Conservation (phyloP, 1,284 basidiomycete species). For the Irpex sp. region DNA sequence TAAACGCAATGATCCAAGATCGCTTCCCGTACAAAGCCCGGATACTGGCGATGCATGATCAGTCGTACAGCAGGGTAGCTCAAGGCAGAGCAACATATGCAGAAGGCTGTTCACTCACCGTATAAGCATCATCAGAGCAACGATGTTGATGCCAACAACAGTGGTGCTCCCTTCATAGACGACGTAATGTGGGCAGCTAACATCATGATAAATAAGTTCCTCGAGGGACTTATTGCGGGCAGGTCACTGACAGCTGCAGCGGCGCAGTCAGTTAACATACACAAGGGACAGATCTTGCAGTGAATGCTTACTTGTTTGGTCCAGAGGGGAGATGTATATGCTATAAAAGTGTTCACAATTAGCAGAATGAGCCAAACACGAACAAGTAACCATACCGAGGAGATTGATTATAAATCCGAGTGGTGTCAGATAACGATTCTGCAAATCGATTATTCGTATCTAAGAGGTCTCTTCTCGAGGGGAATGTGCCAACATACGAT, state of each 20-base stretch:
- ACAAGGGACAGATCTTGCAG: background rate
- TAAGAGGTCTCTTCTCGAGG: no score
- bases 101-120: constrained; percentile 28
- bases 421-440: constrained; percentile 39
- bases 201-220: background rate
- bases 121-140: constrained; percentile 51
- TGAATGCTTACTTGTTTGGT: constrained; percentile 30
- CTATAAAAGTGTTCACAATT: constrained; percentile 17
- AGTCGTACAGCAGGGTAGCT: background rate
- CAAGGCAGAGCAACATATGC: background rate
- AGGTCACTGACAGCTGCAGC: constrained; percentile 11
- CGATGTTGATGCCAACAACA: constrained; percentile 41
- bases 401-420: constrained; percentile 45
- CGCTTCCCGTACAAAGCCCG: constrained; percentile 39
- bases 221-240: no score
- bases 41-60: constrained; percentile 24
- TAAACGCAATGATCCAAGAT: constrained; percentile 28
- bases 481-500: no score
- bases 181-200: constrained; percentile 43
- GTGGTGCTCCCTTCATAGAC: constrained; percentile 46
- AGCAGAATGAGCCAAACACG: no score
- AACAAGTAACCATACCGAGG: constrained; percentile 29
- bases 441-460: background rate
- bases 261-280: background rate
- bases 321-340: constrained; percentile 39